Evolutionary conservation across 768 basidiomycete genomes (phyloP).

Genomic region (Goffeauzyma gilvescens): DNA sequence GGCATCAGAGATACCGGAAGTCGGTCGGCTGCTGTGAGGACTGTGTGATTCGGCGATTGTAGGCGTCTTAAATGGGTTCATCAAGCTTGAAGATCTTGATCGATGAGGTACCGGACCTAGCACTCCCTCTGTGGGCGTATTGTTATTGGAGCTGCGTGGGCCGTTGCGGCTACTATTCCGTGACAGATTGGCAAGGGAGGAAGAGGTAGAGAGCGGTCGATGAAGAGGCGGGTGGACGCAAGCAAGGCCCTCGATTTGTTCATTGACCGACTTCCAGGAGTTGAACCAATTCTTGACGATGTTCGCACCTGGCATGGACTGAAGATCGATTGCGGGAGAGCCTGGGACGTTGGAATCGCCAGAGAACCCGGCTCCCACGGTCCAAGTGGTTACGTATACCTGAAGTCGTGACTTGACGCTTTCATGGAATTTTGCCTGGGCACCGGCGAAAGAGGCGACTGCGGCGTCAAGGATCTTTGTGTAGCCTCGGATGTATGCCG

Average conservation of each 20-base stretch:
- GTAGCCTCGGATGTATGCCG: conserved; percentile 27
- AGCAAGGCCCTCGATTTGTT: conserved; percentile 24
- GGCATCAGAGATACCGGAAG: background rate
- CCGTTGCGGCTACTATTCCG: too few species aligned
- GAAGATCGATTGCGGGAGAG: too few species aligned
- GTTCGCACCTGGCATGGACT: conserved; percentile 1
- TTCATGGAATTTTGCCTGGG: conserved; percentile 21
- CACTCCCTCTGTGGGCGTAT: too few species aligned
- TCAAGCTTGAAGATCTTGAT: too few species aligned
- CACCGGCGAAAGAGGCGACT: conserved; percentile 16
- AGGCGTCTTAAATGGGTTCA: background rate
- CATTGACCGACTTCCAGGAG: conserved; percentile 18
- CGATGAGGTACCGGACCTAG: too few species aligned
- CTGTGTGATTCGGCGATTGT: too few species aligned
- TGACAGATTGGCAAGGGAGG: too few species aligned
- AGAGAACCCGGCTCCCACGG: too few species aligned
- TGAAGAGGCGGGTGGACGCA: too few species aligned
- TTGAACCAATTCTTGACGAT: conserved; percentile 21
- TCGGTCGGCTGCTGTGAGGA: background rate
- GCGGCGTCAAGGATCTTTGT: conserved; percentile 24
- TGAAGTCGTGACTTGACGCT: conserved; percentile 11
- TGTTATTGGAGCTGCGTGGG: too few species aligned
- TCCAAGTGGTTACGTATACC: conserved; percentile 17
- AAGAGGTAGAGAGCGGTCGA: too few species aligned
- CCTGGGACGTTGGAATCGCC: too few species aligned